Base-by-base conservation (phyloP, 108 stramenopile species). In the Cylindrotheca fusiformis region DNA sequence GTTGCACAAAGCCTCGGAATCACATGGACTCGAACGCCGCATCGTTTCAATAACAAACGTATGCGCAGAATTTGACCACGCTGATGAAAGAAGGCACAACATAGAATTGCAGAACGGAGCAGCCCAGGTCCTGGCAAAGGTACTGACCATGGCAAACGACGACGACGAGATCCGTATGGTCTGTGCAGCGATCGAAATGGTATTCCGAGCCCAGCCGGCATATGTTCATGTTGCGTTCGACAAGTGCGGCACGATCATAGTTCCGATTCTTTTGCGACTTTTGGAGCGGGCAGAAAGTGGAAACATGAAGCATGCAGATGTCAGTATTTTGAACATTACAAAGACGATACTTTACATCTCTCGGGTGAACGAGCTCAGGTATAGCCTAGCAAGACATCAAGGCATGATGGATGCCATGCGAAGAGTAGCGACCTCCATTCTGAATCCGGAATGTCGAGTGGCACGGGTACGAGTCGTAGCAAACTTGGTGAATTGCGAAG, bases 141-240 rank as follows among this genome's bases (percentile, higher is more conserved):
- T 79, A 8, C 81, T 93, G 12, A 69, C 58, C 48, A 76, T 75
- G 65, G 63, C 81, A 51, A 65, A 81, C 27, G 54, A 79, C 55
- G 88, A 88, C 25, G 86, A 84, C 49, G 91, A 89, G 58, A 80
- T 90, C 32, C 66, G 78, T 2, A 73, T 83, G 76, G 75, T 93
- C 21, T 76, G 82, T 58, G 72, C 81, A 17, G 85, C 86, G 5
- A 55, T 90, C 1, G 92, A 93, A 76, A 85, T 93, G 88, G 85
- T 88, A 2, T 88, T 81, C 64, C 64, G 88, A 26, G 88, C 74
- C 8, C 81, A 81, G 14, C 55, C 65, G 23, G 62, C 74, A 36
- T 74, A 59, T 44, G 77, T 93, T 3, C 65, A 82, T 14, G 59
- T 54, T 21, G 76, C 86, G 4, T 90, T 82, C 46, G 78, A 86